phyloP scores from a whole-genome alignment of 371 early-diverging fungal species.

The Actinomortierella ambigua region DNA sequence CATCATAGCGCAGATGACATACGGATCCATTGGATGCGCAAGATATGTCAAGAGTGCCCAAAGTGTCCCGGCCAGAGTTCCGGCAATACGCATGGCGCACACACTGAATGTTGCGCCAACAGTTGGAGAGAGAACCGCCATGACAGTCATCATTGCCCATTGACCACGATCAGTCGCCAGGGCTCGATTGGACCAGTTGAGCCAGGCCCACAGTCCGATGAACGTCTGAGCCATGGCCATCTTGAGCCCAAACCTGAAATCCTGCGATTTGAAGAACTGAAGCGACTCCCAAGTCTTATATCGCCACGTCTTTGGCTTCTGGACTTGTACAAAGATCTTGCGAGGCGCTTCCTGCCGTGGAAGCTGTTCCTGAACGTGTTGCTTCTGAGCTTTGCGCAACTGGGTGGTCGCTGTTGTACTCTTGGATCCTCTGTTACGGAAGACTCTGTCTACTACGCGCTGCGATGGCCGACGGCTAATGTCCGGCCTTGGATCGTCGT shows the following conservation, averaged over 20 bases:
- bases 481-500: no score
- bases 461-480: no score
- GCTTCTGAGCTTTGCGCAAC: no score
- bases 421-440: no score
- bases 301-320: conserved; percentile 41
- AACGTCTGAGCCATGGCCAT: conserved; percentile 57
- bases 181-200: conserved; percentile 49
- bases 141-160: conserved; percentile 61
- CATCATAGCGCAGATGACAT: conserved; percentile 57
- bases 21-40: conserved; percentile 55
- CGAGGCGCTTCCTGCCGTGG: conserved; percentile 3
- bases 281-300: conserved; percentile 53
- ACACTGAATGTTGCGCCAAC: conserved; percentile 62
- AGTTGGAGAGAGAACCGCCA: conserved; percentile 66
- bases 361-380: not conserved
- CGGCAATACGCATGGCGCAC: conserved; percentile 59
- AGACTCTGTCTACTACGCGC: no score
- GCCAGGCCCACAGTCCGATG: conserved; percentile 55
- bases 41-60: conserved; percentile 57
- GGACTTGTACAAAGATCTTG: conserved; percentile 23
- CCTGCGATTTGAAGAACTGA: conserved; percentile 53
- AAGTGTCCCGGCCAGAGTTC: conserved; percentile 57
- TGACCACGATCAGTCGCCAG: conserved; percentile 57
- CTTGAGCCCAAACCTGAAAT: conserved; percentile 64
- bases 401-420: no score